Percentiles rank a stretch among this genome's conserved stretches.
These are phyloP conservation scores for Phytopythium kandeliae DNA, from an alignment of 352 stramenopile genomes.

Conservation along the genomic window DNA sequence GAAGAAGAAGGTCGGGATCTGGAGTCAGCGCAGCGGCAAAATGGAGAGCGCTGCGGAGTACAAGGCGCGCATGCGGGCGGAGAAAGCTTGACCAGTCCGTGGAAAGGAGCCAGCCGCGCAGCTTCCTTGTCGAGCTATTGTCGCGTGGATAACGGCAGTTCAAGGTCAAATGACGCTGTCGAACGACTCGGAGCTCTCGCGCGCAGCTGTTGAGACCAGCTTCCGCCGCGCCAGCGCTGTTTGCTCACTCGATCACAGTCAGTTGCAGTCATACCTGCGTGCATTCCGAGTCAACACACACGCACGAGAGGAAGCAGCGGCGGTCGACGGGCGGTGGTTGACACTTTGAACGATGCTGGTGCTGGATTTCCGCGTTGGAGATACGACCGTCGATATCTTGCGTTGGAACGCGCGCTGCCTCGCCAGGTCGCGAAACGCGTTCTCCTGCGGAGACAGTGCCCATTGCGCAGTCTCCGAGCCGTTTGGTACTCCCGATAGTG, in stretches of 20 bases:
- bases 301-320: constrained; percentile 20
- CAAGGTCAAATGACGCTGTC: neutral
- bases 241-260: neutral
- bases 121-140: neutral
- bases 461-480: neutral
- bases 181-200: neutral
- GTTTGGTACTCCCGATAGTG: neutral
- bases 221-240: neutral
- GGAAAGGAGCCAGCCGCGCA: neutral
- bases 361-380: constrained; percentile 16
- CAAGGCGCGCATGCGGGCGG: constrained; percentile 60
- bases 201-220: neutral
- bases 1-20: constrained; percentile 66
- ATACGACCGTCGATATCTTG: constrained; percentile 28
- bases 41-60: constrained; percentile 71
- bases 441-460: neutral
- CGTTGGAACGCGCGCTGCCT: constrained; percentile 61
- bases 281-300: neutral
- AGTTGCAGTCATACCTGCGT: neutral
- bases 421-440: constrained; percentile 30
- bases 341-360: no score
- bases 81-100: constrained; percentile 10
- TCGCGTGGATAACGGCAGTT: neutral
- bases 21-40: constrained; percentile 59
- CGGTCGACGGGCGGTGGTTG: neutral